Percentiles rank a stretch among this genome's conserved stretches.
phyloP scores from a whole-genome alignment of 31 red algal genomes.

The Asparagopsis taxiformis region DNA sequence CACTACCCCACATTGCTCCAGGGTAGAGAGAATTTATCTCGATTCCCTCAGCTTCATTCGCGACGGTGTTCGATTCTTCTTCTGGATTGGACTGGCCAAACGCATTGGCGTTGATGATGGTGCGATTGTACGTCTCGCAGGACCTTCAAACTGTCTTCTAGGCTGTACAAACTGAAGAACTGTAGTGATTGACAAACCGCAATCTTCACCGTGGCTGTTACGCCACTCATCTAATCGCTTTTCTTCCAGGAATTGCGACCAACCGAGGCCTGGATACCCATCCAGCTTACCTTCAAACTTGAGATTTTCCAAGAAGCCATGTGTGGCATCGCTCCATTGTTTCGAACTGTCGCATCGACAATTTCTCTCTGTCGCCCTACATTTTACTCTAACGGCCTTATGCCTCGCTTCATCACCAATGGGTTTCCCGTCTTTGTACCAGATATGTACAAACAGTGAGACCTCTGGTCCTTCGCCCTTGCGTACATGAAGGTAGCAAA shows the following conservation, averaged over 20 bases:
- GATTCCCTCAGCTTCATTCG: conserved; percentile 64
- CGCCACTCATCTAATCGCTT: conserved; percentile 63
- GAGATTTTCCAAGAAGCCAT: conserved; percentile 69
- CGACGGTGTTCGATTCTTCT: conserved; percentile 23
- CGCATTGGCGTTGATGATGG: conserved; percentile 12
- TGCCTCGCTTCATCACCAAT: conserved; percentile 60
- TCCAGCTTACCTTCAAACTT: conserved; percentile 63
- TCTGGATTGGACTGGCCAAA: conserved; percentile 48
- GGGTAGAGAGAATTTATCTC: no score
- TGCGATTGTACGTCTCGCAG: conserved; percentile 20
- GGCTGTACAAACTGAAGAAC: conserved; percentile 59
- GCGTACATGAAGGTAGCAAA: conserved; percentile 66
- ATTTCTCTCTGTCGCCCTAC: conserved; percentile 54
- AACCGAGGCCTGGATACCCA: conserved; percentile 62
- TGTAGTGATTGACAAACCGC: conserved; percentile 59
- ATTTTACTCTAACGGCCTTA: conserved; percentile 58
- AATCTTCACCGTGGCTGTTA: conserved; percentile 41
- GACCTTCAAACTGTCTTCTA: conserved; percentile 62
- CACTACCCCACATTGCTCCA: no score
- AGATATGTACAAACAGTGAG: conserved; percentile 69
- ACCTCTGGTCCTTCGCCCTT: conserved; percentile 59
- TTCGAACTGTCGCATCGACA: conserved; percentile 45
- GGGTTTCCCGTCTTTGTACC: conserved; percentile 53
- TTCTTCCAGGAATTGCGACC: conserved; percentile 66
- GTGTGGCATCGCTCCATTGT: conserved; percentile 54